Evolutionary conservation across 352 stramenopile genomes (phyloP).

Genomic region (Globisporangium echinulatum): DNA sequence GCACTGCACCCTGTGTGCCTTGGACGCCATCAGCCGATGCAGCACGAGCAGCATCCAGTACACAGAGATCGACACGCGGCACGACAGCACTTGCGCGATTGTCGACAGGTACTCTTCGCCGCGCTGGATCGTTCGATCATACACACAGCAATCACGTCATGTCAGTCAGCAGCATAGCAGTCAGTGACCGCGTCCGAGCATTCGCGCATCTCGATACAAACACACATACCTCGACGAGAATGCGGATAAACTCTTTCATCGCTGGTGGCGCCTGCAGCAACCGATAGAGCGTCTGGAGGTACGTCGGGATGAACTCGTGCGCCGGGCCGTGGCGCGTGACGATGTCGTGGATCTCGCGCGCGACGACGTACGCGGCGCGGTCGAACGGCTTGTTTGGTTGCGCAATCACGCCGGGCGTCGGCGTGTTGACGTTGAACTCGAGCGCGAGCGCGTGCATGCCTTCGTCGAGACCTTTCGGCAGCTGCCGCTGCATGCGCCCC

Average conservation of each 20-base stretch:
- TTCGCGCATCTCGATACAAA: neutral
- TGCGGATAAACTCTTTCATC: constrained; percentile 70
- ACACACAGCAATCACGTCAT: constrained; percentile 2
- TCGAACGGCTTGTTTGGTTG: constrained; percentile 78
- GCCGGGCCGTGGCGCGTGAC: constrained; percentile 44
- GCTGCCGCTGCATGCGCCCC: constrained; percentile 45
- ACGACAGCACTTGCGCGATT: constrained; percentile 57
- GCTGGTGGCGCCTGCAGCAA: constrained; percentile 51
- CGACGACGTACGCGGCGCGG: constrained; percentile 56
- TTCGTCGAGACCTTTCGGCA: constrained; percentile 62
- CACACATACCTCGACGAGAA: constrained; percentile 59
- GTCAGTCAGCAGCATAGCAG: constrained; percentile 4
- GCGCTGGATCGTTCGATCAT: constrained; percentile 21
- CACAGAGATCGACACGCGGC: constrained; percentile 39
- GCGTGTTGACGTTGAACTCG: constrained; percentile 77
- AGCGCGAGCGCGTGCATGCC: constrained; percentile 67
- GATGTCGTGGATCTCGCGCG: constrained; percentile 66
- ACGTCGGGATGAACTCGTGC: constrained; percentile 66
- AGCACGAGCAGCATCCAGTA: constrained; percentile 80
- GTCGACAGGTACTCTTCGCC: constrained; percentile 65
- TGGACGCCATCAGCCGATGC: constrained; percentile 56
- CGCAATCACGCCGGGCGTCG: constrained; percentile 58
- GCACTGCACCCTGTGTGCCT: constrained; percentile 43
- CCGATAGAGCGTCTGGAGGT: constrained; percentile 72
- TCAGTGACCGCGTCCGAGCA: too few relatives aligned